Base-by-base conservation (phyloP, 495 filamentous ascomycete species). In the Hypoxylon trugodes region DNA sequence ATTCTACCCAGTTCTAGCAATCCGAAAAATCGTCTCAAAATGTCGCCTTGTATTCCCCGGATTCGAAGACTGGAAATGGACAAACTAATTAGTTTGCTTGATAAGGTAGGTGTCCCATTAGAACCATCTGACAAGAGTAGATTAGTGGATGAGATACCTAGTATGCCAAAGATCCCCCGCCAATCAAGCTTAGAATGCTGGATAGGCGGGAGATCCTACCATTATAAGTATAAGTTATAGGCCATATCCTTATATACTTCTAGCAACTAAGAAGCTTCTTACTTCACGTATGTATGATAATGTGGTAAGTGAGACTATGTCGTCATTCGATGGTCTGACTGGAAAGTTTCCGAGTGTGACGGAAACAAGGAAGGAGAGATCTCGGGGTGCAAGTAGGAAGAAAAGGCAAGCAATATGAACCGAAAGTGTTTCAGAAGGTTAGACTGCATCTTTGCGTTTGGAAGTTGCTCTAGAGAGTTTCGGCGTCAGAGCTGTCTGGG, bases 361-460 rank as follows among this genome's bases (percentile, higher is more conserved):
- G 10, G 43, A 63, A 52, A 36, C 53, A 40, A 48, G n/a, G 19
- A 54, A 40, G 3, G 28, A 38, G 37, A 60, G 47, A 66, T 54
- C 42, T 50, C 15, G 35, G 52, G 43, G 28, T 33, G 2, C 10
- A 22, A 28, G 38, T 19, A 30, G 15, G 22, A 15, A n/a, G n/a
- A n/a, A 48, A 48, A 33, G 26, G 15, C 18, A 36, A 30, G n/a
- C n/a, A n/a, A n/a, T n/a, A 32, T 42, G 51, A 61, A 57, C 53
- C 45, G 58, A 61, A 61, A 36, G 5, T 5, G 64, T 67, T 67
- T 67, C 64, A 61, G 37, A 52, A 36, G 16, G 38, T 61, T 66
- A 36, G 51, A 18, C 45, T 55, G 43, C 41, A 25, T 13, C 32
- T 37, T 51, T 21, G 25, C 16, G 4, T 22, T 30, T 25, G 19